A percentile compares a stretch with the other conserved stretches of the same genome.
phyloP scores from a whole-genome alignment of 495 filamentous ascomycete species.

The Sabuloglossum arenarium region DNA sequence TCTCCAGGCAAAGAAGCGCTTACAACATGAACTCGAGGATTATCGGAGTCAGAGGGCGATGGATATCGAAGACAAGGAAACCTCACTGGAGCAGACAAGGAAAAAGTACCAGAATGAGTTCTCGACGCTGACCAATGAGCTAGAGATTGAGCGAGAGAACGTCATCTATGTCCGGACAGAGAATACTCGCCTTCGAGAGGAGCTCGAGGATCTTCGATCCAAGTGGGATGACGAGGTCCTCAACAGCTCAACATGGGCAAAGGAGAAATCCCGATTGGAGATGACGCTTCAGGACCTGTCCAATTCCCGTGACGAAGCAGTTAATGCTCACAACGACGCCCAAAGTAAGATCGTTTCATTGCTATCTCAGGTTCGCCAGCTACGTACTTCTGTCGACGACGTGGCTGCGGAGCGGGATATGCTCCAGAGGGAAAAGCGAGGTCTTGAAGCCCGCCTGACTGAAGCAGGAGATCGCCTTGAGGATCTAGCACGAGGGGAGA shows the following conservation, averaged over 20 bases:
- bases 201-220: conserved; percentile 80
- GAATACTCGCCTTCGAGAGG: conserved; percentile 58
- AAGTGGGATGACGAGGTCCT: conserved; percentile 99
- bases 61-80: conserved; percentile 92
- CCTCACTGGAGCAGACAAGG: conserved; percentile 87
- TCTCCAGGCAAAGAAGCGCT: conserved; percentile 75
- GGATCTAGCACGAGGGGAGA: conserved; percentile 69
- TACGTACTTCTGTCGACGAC: conserved; percentile 74
- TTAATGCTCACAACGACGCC: conserved; percentile 82
- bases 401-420: conserved; percentile 67
- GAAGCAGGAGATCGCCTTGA: conserved; percentile 87
- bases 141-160: conserved; percentile 85
- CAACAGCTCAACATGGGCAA: conserved; percentile 94
- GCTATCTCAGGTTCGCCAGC: conserved; percentile 71
- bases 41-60: conserved; percentile 88
- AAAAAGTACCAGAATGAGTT: conserved; percentile 96
- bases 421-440: conserved; percentile 72
- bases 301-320: conserved; percentile 78
- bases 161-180: conserved; percentile 40
- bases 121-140: conserved; percentile 66
- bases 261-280: conserved; percentile 87
- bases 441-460: conserved; percentile 64
- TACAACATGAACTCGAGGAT: conserved; percentile 96
- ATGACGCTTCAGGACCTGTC: conserved; percentile 77
- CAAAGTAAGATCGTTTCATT: conserved; percentile 79